phyloP scores from a whole-genome alignment of 2,329 filamentous ascomycete species.

The Venturia asperata region DNA sequence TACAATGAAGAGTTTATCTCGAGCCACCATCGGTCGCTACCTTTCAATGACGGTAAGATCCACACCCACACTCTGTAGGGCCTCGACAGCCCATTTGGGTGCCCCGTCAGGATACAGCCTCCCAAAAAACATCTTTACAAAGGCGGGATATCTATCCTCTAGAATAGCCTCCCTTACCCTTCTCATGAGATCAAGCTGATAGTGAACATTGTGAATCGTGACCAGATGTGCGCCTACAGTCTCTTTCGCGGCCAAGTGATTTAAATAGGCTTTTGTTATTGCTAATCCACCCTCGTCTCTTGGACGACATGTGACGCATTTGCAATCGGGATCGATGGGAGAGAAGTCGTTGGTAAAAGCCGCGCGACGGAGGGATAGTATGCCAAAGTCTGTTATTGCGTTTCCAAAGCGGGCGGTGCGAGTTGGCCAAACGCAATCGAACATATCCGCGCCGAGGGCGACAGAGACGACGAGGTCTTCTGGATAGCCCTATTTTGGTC shows the following conservation, averaged over 20 bases:
- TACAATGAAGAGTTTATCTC: no score
- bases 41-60: not conserved
- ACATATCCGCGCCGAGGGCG: slow-evolving; percentile 96
- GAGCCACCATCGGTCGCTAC: not conserved
- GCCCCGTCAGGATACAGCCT: slow-evolving; percentile 56
- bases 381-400: slow-evolving; percentile 72
- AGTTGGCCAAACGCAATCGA: slow-evolving; percentile 98
- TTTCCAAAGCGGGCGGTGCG: slow-evolving; percentile 70
- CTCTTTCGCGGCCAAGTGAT: slow-evolving; percentile 90
- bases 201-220: slow-evolving; percentile 94
- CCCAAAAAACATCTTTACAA: slow-evolving; percentile 70
- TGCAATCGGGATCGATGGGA: slow-evolving; percentile 76
- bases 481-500: slow-evolving; percentile 64
- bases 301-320: slow-evolving; percentile 68
- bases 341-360: slow-evolving; percentile 71
- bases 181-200: slow-evolving; percentile 78
- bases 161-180: slow-evolving; percentile 69
- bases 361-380: slow-evolving; percentile 76
- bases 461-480: slow-evolving; percentile 92
- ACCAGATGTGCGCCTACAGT: slow-evolving; percentile 81
- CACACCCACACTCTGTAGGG: slow-evolving; percentile 71
- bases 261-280: slow-evolving; percentile 79
- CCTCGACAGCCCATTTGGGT: slow-evolving; percentile 77
- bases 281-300: slow-evolving; percentile 59
- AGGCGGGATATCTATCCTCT: slow-evolving; percentile 71